These are phyloP conservation scores for Amylostereum areolatum DNA, from an alignment of 1,284 basidiomycete genomes.

Conservation along the genomic window DNA sequence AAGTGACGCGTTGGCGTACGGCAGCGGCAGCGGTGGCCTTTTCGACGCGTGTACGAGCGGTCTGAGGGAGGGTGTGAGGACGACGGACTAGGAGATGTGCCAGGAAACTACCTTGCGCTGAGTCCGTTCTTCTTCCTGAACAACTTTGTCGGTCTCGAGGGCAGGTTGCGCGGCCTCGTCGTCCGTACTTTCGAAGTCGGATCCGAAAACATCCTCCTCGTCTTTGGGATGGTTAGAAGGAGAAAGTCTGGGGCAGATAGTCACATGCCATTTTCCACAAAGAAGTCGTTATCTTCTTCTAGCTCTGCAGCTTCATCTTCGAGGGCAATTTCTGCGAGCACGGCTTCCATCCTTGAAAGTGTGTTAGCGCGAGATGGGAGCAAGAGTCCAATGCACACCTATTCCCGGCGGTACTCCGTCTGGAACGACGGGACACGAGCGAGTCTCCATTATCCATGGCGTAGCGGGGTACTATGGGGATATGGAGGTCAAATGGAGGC, in stretches of 20 bases:
- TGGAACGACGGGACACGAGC: conserved; percentile 53
- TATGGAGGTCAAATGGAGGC: neutral
- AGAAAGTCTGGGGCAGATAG: neutral
- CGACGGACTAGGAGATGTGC: neutral
- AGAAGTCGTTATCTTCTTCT: conserved; percentile 70
- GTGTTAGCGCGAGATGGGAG: neutral
- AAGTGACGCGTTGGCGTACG: conserved; percentile 55
- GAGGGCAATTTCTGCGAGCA: conserved; percentile 61
- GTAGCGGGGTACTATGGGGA: no score
- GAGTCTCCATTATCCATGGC: conserved; percentile 35
- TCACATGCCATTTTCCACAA: conserved; percentile 48
- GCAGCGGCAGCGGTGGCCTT: conserved; percentile 61
- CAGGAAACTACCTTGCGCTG: conserved; percentile 42
- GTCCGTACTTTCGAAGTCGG: conserved; percentile 79
- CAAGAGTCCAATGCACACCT: conserved; percentile 32
- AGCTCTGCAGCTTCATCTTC: conserved; percentile 51
- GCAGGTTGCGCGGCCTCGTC: conserved; percentile 58
- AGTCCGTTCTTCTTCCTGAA: conserved; percentile 55
- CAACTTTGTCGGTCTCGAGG: conserved; percentile 47
- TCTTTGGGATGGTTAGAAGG: conserved; percentile 33
- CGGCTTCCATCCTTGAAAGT: conserved; percentile 58
- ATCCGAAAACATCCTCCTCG: conserved; percentile 73
- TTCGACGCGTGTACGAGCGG: conserved; percentile 47
- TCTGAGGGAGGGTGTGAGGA: conserved; percentile 27
- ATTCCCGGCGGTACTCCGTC: conserved; percentile 70